Base-by-base conservation (phyloP, 768 basidiomycete species). In the Hebeloma cylindrosporum region DNA sequence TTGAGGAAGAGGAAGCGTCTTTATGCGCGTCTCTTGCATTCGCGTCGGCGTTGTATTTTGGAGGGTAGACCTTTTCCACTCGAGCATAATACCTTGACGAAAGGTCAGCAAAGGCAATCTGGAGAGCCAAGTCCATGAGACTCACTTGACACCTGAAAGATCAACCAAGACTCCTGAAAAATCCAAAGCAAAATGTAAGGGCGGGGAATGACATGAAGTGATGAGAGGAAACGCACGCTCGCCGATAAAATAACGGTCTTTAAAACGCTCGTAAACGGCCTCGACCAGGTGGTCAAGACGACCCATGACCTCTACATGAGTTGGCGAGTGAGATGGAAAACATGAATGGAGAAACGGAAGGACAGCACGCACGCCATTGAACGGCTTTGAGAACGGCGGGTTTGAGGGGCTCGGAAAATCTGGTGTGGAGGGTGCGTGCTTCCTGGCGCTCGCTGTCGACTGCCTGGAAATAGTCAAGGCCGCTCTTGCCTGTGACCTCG, bases 201-300 rank as follows among this genome's bases (percentile, higher is more conserved):
- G 37, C 22, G 50, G 9, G 63, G 33, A 56, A 55, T 41, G 25
- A 40, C 22, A 26, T 29, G 39, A 22, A 50, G 26, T 29, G 5
- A 27, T 21, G 18, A 40, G 32, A 18, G 33, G 13, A 44, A 44
- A 80, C 93, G 48, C 59, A 94, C 93, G 85, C 68, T 99, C 96
- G 54, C 82, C 84, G 31, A 78, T 71, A 66, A 93, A 98, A 67
- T 93, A 99, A 22, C 96, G 80, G 69, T 98, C 89, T 58, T 93
- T 93, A 77, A 93, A 98, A 41, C 96, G 86, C 52, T 97, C 94
- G 59, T 83, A 96, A 28, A 97, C 89, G 38, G 87, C 85, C 64
- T 99, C 96, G 13, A 95, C 93, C 14, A 99, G 75, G 59, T 89
- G 88, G 68, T 99, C 95, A 43, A 98, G 73, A 47, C 96, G 86